Evolutionary conservation across 2,329 filamentous ascomycete genomes (phyloP), one percentile per base, ranked within the genome.

Genomic region (Apiospora kogelbergensis): DNA sequence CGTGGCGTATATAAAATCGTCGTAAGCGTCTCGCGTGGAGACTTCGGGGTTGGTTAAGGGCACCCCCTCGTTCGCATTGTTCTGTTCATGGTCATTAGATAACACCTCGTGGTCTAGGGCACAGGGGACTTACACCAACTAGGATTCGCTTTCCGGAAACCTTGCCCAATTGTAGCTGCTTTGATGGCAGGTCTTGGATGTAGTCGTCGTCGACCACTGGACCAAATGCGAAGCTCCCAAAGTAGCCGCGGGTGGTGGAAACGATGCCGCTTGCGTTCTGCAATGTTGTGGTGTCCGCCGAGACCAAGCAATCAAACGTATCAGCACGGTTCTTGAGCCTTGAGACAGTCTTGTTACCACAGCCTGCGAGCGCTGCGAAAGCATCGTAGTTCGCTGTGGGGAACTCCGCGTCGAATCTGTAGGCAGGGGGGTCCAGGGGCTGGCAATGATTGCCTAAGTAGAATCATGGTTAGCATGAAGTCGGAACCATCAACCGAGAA

Each of bases 31-130:
- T 63, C 78, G 70, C 17, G 72, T 80, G 2, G 71, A 75, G 66
- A 83, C 78, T 63, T 71, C 74, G n/a, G 77, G 78, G 0, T 80
- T 80, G 0, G 78, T 78, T 65, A 84, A 81, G 1, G 71, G 63
- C 1, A 76, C 71, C 0, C 78, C 82, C 68, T 84, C 82, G 66
- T 82, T 78, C 26, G 76, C 78, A 68, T 80, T 82, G 70, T 79
- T 79, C 67, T 60, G 30, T 6, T 6, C 11, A 3, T 11, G 0
- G 11, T 15, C 3, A n/a, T 37, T 10, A 7, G 53, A n/a, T 11
- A 60, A 10, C 22, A 30, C 4, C 7, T 33, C 7, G 33, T 7
- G 3, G 33, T 33, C 33, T 3, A 7, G 33, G 33, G 33, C 3
- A 68, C 73, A 11, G 81, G 74, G 2, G 80, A 63, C 9, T 74